A percentile compares a stretch with the other conserved stretches of the same genome.
Evolutionary conservation across 768 basidiomycete species (phyloP).

Genomic region (Russula vinacea): DNA sequence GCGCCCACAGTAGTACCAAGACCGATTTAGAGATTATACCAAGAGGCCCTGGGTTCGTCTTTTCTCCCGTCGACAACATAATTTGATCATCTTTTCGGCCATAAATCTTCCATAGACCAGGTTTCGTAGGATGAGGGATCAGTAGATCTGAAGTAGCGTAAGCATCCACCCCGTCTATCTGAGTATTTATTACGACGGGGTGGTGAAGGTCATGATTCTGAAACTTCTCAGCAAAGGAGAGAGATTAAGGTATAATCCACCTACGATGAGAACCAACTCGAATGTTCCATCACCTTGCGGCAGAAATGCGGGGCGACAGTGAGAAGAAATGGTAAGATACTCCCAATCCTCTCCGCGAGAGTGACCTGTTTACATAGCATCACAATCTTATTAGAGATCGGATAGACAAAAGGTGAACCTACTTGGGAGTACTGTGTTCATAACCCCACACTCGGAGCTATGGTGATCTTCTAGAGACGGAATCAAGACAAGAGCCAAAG

Average conservation of each 20-base stretch:
- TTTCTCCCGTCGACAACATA: conserved; percentile 37
- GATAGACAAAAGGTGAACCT: conserved; percentile 1
- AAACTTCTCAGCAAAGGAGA: conserved; percentile 1
- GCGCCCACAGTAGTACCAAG: neutral
- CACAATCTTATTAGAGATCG: neutral
- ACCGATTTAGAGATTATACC: conserved; percentile 24
- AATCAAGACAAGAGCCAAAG: neutral
- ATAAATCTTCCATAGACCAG: conserved; percentile 37
- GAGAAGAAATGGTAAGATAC: conserved; percentile 29
- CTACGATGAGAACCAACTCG: conserved; percentile 31
- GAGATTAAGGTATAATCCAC: neutral
- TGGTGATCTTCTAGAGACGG: neutral
- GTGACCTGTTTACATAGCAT: conserved; percentile 4
- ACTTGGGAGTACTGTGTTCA: conserved; percentile 32
- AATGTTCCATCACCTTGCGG: conserved; percentile 30
- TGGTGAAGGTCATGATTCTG: conserved; percentile 31
- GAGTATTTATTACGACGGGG: conserved; percentile 36
- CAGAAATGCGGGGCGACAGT: conserved; percentile 28
- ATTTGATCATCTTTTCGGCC: conserved; percentile 36
- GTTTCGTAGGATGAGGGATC: conserved; percentile 43
- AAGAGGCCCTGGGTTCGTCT: conserved; percentile 38
- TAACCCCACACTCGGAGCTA: conserved; percentile 31
- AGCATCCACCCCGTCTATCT: conserved; percentile 39
- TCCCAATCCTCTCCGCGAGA: conserved; percentile 32
- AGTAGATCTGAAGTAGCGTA: conserved; percentile 47